Percentiles rank a stretch among this genome's conserved stretches.
Evolutionary conservation across 2,329 filamentous ascomycete genomes (phyloP).

Genomic region (Fusarium multiceps): DNA sequence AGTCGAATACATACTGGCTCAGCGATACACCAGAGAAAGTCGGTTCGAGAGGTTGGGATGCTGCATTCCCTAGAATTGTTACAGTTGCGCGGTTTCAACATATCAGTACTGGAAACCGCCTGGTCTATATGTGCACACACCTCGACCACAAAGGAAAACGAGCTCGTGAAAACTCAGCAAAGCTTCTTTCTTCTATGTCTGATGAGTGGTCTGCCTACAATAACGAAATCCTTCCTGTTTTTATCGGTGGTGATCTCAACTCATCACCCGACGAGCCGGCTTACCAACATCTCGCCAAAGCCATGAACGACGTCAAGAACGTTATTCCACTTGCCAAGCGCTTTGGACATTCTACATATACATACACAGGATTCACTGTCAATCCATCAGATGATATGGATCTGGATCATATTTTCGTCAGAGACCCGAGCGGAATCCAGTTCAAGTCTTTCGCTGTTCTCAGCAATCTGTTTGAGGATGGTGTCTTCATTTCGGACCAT

Average conservation of each 20-base stretch:
- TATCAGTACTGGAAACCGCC: slow-evolving; percentile 47
- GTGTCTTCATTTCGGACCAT: slow-evolving; percentile 50
- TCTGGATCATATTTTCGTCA: slow-evolving; percentile 50
- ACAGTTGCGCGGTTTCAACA: slow-evolving; percentile 61
- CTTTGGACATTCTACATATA: slow-evolving; percentile 43
- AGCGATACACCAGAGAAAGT: slow-evolving; percentile 64
- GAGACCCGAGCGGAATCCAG: slow-evolving; percentile 39
- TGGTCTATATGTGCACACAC: slow-evolving; percentile 64
- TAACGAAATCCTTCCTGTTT: slow-evolving; percentile 43
- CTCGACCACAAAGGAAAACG: slow-evolving; percentile 60
- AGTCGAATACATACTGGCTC: slow-evolving; percentile 70
- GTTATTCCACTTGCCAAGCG: slow-evolving; percentile 39
- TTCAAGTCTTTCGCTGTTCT: slow-evolving; percentile 45
- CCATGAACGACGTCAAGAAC: slow-evolving; percentile 43
- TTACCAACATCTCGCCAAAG: slow-evolving; percentile 43
- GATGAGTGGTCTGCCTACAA: slow-evolving; percentile 41
- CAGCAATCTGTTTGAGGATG: slow-evolving; percentile 44
- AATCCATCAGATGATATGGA: slow-evolving; percentile 33
- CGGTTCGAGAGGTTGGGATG: slow-evolving; percentile 71
- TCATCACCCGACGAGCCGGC: slow-evolving; percentile 43
- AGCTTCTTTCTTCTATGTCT: slow-evolving; percentile 51
- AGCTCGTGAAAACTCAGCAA: slow-evolving; percentile 56
- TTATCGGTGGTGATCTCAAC: slow-evolving; percentile 51
- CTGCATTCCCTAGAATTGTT: slow-evolving; percentile 57
- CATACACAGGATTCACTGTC: slow-evolving; percentile 47